Conservation (phyloP, 2,329 filamentous ascomycete species). For the Calonectria multiphialidica region DNA sequence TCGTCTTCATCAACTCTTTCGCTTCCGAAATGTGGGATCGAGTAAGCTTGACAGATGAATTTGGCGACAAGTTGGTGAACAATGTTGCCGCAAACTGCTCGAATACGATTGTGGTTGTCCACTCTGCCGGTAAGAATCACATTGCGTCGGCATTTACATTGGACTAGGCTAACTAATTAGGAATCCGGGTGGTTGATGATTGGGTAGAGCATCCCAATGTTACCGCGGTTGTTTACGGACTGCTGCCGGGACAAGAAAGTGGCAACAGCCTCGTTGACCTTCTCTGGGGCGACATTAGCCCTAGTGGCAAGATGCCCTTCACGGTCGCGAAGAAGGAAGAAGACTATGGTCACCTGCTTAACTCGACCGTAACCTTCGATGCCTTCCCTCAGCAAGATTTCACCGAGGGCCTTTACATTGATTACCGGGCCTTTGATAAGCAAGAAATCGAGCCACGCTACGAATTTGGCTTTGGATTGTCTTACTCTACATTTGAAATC, state of each 20-base stretch:
- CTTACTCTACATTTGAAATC: not conserved
- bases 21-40: constrained; percentile 92
- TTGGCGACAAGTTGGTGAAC: constrained; percentile 63
- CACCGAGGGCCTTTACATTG: constrained; percentile 43
- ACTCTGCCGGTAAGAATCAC: constrained; percentile 67
- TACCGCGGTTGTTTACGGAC: constrained; percentile 74
- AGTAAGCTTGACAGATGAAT: constrained; percentile 84
- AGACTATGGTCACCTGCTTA: constrained; percentile 2
- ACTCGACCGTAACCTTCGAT: not conserved
- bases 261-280: constrained; percentile 75
- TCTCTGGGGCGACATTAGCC: constrained; percentile 74
- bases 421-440: constrained; percentile 1
- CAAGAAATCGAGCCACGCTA: not conserved
- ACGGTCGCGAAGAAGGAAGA: constrained; percentile 64
- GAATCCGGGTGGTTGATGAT: constrained; percentile 65
- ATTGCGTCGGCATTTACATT: no score
- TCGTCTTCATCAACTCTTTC: constrained; percentile 92
- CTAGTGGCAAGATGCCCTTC: constrained; percentile 77
- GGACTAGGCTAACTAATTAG: not conserved
- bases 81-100: constrained; percentile 70
- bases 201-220: constrained; percentile 76
- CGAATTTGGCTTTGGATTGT: constrained; percentile 3
- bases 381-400: constrained; percentile 1
- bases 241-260: constrained; percentile 78
- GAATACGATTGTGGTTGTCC: constrained; percentile 74